phyloP scores from a whole-genome alignment of 257 asterid genomes.

The Solanum habrochaites region DNA sequence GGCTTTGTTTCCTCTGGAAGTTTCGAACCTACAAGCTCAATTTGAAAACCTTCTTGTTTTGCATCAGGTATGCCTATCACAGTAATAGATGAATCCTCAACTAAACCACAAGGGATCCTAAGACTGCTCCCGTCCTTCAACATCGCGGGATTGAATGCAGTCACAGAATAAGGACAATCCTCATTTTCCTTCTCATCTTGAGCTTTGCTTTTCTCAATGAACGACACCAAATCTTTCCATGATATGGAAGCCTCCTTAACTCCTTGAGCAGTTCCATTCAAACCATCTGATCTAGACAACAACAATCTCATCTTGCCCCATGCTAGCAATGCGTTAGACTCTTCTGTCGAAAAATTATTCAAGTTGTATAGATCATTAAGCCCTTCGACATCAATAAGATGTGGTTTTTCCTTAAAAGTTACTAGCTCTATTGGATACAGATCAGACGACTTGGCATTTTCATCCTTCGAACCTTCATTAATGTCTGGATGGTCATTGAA shows the following conservation, averaged over 20 bases:
- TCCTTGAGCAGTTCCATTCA: slow-evolving; percentile 78
- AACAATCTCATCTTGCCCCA: slow-evolving; percentile 56
- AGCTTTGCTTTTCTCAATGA: slow-evolving; percentile 20
- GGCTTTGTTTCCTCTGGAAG: slow-evolving; percentile 38
- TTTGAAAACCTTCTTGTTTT: slow-evolving; percentile 40
- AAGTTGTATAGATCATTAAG: slow-evolving; percentile 37
- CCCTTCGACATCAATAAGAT: slow-evolving; percentile 32
- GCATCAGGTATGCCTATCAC: slow-evolving; percentile 72
- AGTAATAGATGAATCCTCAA: slow-evolving; percentile 76
- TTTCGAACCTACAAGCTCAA: slow-evolving; percentile 55
- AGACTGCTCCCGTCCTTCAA: slow-evolving; percentile 21
- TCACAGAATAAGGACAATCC: slow-evolving; percentile 52
- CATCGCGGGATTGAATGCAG: slow-evolving; percentile 11
- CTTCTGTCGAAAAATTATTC: slow-evolving; percentile 32
- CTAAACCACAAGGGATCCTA: slow-evolving; percentile 77
- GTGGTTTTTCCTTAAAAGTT: slow-evolving; percentile 27
- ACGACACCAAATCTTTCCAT: slow-evolving; percentile 34
- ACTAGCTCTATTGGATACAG: slow-evolving; percentile 7
- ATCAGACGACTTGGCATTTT: slow-evolving; percentile 9
- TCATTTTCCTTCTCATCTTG: slow-evolving; percentile 2
- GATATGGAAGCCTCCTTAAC: slow-evolving; percentile 60
- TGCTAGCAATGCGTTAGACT: slow-evolving; percentile 34
- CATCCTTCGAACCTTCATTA: slow-evolving; percentile 9
- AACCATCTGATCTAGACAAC: slow-evolving; percentile 74
- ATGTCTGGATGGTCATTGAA: slow-evolving; percentile 41